phyloP scores from a whole-genome alignment of 441 rosid species.

The Isatis lusitanica region DNA sequence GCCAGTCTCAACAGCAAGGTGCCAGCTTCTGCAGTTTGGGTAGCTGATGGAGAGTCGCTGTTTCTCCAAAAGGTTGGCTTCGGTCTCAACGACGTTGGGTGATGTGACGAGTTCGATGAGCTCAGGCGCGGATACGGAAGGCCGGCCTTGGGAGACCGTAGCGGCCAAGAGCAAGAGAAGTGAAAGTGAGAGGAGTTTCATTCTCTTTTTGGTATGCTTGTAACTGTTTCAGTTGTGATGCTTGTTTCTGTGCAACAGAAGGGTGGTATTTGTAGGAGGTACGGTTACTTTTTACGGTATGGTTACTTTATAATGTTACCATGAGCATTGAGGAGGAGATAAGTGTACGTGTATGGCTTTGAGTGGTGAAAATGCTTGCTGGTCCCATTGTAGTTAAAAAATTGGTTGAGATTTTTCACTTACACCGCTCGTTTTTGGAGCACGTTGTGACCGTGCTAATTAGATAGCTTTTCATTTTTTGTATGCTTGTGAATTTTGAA shows the following conservation, averaged over 20 bases:
- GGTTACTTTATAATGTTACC: no score
- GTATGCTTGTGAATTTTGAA: no score
- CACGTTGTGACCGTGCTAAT: conserved; percentile 13
- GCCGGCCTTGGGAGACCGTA: conserved; percentile 11
- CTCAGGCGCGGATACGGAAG: background rate
- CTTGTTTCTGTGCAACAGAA: background rate
- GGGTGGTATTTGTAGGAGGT: conserved; percentile 19
- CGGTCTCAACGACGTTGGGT: background rate
- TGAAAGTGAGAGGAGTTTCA: conserved; percentile 30
- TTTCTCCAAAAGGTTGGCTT: conserved; percentile 8
- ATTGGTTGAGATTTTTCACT: background rate
- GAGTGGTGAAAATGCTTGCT: no score
- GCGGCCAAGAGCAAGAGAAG: conserved; percentile 33
- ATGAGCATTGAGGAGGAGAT: background rate
- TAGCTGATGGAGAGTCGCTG: conserved; percentile 28
- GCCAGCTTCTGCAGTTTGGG: conserved; percentile 37
- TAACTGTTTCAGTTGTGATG: conserved; percentile 22
- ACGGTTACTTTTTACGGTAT: no score
- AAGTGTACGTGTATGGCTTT: background rate
- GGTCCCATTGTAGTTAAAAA: no score
- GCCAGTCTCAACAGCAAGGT: conserved; percentile 8
- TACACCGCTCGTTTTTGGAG: conserved; percentile 16
- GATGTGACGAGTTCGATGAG: conserved; percentile 23
- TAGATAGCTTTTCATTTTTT: no score
- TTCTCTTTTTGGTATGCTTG: background rate